Evolutionary conservation across 2,329 filamentous ascomycete genomes (phyloP), one percentile per base, ranked within the genome.

Genomic region (Epichloe baconii): DNA sequence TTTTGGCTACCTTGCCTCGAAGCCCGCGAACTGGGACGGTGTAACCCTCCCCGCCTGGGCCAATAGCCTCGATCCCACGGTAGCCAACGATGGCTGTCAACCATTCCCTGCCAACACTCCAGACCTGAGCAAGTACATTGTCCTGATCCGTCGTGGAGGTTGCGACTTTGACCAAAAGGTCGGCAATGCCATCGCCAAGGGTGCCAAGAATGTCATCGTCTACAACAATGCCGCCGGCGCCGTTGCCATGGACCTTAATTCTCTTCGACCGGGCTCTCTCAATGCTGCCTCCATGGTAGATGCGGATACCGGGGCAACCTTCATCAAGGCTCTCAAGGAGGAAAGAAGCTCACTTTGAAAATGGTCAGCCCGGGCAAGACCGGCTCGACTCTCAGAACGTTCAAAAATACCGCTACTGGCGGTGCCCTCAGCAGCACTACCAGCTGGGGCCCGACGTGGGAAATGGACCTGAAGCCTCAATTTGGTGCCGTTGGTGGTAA

Each of bases 401-500:
- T 38, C 35, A 45, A 50, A 21, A 56, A 56, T 45, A 54, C 50
- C 1, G 48, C 57, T 0, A 74, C 72, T 0, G 76, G 73, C 1
- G 80, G 79, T 6, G 75, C 71, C 44, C 60, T 76, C 36, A 79
- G 73, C 58, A 64, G 62, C 5, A 81, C 68, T 61, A 78, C 75
- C 42, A 75, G 72, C 5, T 83, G 79, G 79, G 79, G 79, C 7
- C 80, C 80, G 2, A 79, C 74, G 3, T 82, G 72, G 61, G 78
- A 83, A 58, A 67, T 78, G 55, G 71, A 75, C 44, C 62, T 76
- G 46, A 79, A 79, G 62, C 78, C 78, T 0, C 71, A 80, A 56
- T 62, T 80, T 42, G 73, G 71, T n/a, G 68, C 76, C 1, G 74
- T 77, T 3, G 78, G 79, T 37, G 77, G 77, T 46, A 70, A 71